phyloP scores from a whole-genome alignment of 2,329 filamentous ascomycete genomes.

The Leptographium wingfieldii region DNA sequence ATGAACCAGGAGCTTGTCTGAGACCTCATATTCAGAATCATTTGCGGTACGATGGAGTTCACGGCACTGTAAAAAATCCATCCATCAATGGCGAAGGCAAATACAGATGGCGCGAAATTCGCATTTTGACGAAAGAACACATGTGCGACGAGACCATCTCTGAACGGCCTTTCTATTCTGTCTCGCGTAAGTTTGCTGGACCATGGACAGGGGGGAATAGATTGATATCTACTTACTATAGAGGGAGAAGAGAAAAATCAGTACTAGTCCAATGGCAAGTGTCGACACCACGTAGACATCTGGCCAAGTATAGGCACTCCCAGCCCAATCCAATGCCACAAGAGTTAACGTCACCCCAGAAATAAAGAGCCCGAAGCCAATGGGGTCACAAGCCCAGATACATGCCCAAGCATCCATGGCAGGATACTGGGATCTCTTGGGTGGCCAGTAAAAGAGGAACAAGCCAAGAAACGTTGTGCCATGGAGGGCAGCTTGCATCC shows the following conservation, averaged over 20 bases:
- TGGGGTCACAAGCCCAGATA: slow-evolving; percentile 34
- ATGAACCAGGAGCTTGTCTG: slow-evolving; percentile 33
- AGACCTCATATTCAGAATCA: slow-evolving; percentile 36
- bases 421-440: slow-evolving; percentile 23
- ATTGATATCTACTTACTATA: slow-evolving; percentile 21
- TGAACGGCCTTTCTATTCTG: slow-evolving; percentile 41
- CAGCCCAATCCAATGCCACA: slow-evolving; percentile 32
- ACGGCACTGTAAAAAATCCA: slow-evolving; percentile 46
- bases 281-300: slow-evolving; percentile 27
- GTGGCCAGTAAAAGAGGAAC: slow-evolving; percentile 33
- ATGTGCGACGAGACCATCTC: slow-evolving; percentile 45
- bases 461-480: slow-evolving; percentile 33
- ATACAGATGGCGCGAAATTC: slow-evolving; percentile 41
- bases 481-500: slow-evolving; percentile 44
- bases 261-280: slow-evolving; percentile 25
- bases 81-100: slow-evolving; percentile 44
- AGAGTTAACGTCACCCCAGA: slow-evolving; percentile 29
- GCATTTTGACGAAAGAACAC: slow-evolving; percentile 40
- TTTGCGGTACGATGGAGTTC: slow-evolving; percentile 35
- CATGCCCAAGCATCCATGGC: slow-evolving; percentile 26
- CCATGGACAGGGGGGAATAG: not conserved
- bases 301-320: slow-evolving; percentile 27
- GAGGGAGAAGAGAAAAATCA: slow-evolving; percentile 26
- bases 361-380: slow-evolving; percentile 32
- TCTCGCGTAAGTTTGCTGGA: not conserved